phyloP scores from a whole-genome alignment of 306 rosid genomes.

The Gynostemma pentaphyllum region DNA sequence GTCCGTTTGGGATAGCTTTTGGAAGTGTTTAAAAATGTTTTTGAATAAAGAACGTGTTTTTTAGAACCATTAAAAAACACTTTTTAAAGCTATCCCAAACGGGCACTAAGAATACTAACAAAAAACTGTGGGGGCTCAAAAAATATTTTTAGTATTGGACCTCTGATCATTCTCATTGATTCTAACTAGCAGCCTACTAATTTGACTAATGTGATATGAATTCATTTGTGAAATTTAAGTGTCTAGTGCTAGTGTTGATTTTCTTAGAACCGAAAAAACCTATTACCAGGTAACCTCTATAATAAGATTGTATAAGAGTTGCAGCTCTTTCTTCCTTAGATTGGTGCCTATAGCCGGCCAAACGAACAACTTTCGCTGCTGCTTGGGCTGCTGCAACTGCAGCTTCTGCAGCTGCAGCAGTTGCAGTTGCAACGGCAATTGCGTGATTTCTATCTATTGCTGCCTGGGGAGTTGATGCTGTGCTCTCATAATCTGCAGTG shows the following conservation, averaged over 20 bases:
- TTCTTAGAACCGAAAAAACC: neutral
- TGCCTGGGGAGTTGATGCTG: conserved; percentile 32
- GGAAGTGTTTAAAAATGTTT: too few relatives aligned
- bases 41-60: too few relatives aligned
- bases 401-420: conserved; percentile 77
- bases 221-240: too few relatives aligned
- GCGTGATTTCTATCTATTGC: conserved; percentile 50
- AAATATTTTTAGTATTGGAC: too few relatives aligned
- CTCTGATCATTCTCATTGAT: too few relatives aligned
- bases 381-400: conserved; percentile 78
- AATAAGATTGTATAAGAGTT: conserved; percentile 68
- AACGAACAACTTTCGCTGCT: conserved; percentile 64
- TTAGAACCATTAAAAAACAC: too few relatives aligned
- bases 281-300: conserved; percentile 81
- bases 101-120: too few relatives aligned
- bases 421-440: conserved; percentile 63
- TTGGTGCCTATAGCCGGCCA: conserved; percentile 63
- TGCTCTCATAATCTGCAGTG: conserved; percentile 46
- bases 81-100: too few relatives aligned
- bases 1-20: too few relatives aligned
- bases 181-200: too few relatives aligned
- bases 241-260: neutral
- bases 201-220: too few relatives aligned
- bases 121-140: too few relatives aligned
- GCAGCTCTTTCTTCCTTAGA: conserved; percentile 73